Evolutionary conservation across 2,329 filamentous ascomycete genomes (phyloP).

Genomic region (Colletotrichum falcatum): DNA sequence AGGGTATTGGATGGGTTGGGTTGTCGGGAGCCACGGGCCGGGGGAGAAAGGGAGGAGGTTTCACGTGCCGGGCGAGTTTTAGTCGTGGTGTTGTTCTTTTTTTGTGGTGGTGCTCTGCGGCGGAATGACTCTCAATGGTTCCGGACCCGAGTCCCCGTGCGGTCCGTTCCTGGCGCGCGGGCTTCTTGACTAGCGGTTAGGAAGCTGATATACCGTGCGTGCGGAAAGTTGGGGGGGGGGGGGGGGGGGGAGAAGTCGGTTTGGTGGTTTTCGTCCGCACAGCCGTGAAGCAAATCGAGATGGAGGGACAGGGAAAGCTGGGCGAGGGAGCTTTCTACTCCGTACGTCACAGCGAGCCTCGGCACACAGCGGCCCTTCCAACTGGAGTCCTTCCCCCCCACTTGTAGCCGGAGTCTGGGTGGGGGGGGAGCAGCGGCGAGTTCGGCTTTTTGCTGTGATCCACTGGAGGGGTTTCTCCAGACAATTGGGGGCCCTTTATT

Average conservation of each 20-base stretch:
- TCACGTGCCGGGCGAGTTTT: constrained; percentile 14
- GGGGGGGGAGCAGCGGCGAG: too few species aligned
- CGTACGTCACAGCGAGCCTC: constrained; percentile 39
- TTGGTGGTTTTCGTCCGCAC: neutral
- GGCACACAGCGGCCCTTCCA: constrained; percentile 17
- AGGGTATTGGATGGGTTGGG: neutral
- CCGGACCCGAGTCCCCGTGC: constrained; percentile 16
- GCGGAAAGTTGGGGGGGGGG: neutral
- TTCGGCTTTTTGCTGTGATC: neutral
- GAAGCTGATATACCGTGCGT: constrained; percentile 1
- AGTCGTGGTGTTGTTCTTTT: neutral
- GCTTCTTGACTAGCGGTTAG: neutral
- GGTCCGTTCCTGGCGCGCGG: constrained; percentile 38
- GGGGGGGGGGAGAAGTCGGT: neutral
- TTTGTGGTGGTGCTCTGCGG: neutral
- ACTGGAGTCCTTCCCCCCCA: constrained; percentile 13
- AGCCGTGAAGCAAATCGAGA: neutral
- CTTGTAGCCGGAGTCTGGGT: constrained; percentile 16
- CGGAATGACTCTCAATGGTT: neutral
- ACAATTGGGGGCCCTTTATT: neutral
- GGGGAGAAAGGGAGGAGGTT: neutral
- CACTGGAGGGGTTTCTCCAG: constrained; percentile 1
- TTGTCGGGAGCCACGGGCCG: neutral
- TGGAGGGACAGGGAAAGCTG: neutral
- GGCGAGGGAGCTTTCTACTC: constrained; percentile 24